Conservation (phyloP, 2,329 filamentous ascomycete species). For the Dryadomyces sulphureus region DNA sequence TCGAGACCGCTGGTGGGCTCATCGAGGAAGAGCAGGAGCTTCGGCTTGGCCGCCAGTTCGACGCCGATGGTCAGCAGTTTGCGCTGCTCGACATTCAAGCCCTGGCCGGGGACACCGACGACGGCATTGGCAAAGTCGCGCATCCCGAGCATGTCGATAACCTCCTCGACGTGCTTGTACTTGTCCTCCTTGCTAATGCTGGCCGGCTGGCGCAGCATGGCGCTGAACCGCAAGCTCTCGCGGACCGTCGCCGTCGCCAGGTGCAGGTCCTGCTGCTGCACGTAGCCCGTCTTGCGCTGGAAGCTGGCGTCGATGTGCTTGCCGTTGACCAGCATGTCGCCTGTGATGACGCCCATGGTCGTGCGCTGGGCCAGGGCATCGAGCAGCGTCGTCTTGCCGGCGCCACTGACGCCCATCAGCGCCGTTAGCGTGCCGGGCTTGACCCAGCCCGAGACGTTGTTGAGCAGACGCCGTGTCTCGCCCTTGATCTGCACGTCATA, state of each 20-base stretch:
- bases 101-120: conserved; percentile 80
- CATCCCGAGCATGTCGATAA: conserved; percentile 86
- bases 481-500: conserved; percentile 67
- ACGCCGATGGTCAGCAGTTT: conserved; percentile 78
- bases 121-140: conserved; percentile 78
- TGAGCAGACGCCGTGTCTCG: conserved; percentile 61
- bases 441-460: conserved; percentile 83
- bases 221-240: conserved; percentile 76
- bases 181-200: conserved; percentile 61
- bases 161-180: conserved; percentile 77
- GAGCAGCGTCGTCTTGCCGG: conserved; percentile 81
- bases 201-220: conserved; percentile 68
- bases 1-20: conserved; percentile 94
- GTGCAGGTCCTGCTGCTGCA: conserved; percentile 81
- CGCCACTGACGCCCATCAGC: conserved; percentile 80
- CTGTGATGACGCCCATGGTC: conserved; percentile 77
- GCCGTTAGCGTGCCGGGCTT: conserved; percentile 87
- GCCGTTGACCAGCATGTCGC: conserved; percentile 59
- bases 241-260: conserved; percentile 71
- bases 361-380: conserved; percentile 76
- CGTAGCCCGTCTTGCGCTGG: conserved; percentile 83
- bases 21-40: conserved; percentile 78
- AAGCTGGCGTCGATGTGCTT: conserved; percentile 63
- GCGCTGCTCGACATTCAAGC: conserved; percentile 55
- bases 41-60: conserved; percentile 85